These are phyloP conservation scores for Ophiorrhiza pumila DNA, from an alignment of 257 asterid genomes.

Conservation along the genomic window DNA sequence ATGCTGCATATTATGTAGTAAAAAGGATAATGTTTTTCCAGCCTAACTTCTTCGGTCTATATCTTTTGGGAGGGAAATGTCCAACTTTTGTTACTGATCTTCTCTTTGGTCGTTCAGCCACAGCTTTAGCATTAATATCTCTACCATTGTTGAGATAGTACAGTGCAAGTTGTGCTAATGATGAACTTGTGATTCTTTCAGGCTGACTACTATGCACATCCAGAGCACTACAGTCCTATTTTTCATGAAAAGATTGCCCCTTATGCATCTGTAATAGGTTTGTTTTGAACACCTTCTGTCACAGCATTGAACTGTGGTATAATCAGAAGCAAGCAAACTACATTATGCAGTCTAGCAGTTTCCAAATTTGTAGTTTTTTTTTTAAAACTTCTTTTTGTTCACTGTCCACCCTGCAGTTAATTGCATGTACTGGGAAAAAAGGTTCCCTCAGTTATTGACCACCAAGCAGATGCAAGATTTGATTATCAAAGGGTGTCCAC, in stretches of 20 bases:
- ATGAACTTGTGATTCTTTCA: conserved; percentile 28
- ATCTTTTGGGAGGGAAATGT: not conserved
- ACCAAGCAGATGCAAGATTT: conserved; percentile 68
- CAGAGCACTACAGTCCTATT: conserved; percentile 70
- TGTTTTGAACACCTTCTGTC: conserved; percentile 21
- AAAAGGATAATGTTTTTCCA: not conserved
- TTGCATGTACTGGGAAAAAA: conserved; percentile 96
- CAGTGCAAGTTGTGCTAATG: not conserved
- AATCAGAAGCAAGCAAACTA: not conserved
- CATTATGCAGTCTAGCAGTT: not conserved
- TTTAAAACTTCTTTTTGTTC: not conserved
- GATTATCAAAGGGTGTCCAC: conserved; percentile 60
- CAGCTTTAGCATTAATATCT: not conserved
- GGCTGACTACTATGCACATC: conserved; percentile 94
- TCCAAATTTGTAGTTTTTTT: not conserved
- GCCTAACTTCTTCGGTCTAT: not conserved
- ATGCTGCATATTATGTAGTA: not conserved
- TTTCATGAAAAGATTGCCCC: conserved; percentile 89
- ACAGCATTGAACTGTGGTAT: not conserved
- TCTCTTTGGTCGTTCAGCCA: not conserved
- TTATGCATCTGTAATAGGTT: conserved; percentile 82
- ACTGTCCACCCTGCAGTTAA: conserved; percentile 50
- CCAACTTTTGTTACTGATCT: not conserved
- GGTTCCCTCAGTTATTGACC: conserved; percentile 80
- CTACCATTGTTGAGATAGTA: not conserved